Evolutionary conservation across 2,329 filamentous ascomycete species (phyloP), one percentile per base, ranked within the genome.

Genomic region (Fusarium sp.): DNA sequence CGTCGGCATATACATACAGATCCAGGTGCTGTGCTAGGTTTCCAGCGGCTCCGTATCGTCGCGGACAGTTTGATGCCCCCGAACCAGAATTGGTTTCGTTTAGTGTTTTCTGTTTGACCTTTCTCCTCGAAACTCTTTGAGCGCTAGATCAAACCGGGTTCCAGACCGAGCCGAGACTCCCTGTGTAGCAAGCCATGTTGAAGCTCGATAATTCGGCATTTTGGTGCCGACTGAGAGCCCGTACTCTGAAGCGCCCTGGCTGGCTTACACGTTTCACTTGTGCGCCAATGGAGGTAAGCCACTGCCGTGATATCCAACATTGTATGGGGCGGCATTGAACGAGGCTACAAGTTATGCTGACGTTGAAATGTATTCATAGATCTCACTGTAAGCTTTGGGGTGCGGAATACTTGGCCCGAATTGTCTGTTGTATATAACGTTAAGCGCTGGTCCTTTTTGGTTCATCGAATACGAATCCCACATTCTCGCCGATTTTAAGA

Each of bases 21-120:
- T 37, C 25, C 41, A 31, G 37, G 35, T 29, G 42, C 49, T 37
- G 23, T 52, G 23, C 31, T 52, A 52, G 10, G 49, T 39, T 39
- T 54, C 33, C 33, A 52, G 23, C 14, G 49, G 25, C 29, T 48
- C 54, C 54, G 54, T 35, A 48, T 48, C n/a, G 29, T 57, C 46
- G 48, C 70, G 65, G 70, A 66, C 44, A 69, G 70, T 73, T 55
- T 73, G 65, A 72, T 66, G 39, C 23, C 31, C 38, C 69, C 69
- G 33, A 39, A n/a, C 23, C 33, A 38, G 69, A 54, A 57, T 18
- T 49, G 55, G 55, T 48, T 57, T 57, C 55, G 41, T 57, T 57
- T 57, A 23, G 55, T 49, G 41, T 57, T 48, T 57, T 57, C 42
- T 52, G 55, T 45, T 69, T 70, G 44, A 45, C 39, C n/a, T 35